These are phyloP conservation scores for Xylaria multiplex DNA, from an alignment of 2,329 filamentous ascomycete genomes.

Conservation along the genomic window DNA sequence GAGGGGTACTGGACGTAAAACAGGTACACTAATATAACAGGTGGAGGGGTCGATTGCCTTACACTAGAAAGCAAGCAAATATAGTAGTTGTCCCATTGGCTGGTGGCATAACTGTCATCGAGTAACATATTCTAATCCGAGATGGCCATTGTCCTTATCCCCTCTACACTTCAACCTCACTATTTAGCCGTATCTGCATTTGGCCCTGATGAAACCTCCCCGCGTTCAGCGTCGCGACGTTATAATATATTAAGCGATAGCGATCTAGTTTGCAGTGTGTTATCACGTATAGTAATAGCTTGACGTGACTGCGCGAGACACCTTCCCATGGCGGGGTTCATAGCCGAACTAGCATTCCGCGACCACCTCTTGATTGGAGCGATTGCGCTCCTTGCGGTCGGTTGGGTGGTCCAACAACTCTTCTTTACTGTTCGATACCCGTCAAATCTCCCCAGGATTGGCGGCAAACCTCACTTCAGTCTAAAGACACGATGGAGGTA, in stretches of 20 bases:
- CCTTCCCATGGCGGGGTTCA: constrained; percentile 5
- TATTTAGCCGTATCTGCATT: background rate
- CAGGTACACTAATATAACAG: too few relatives aligned
- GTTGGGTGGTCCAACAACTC: constrained; percentile 30
- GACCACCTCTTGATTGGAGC: constrained; percentile 18
- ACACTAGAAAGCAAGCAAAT: too few relatives aligned
- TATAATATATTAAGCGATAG: background rate
- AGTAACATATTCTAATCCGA: background rate
- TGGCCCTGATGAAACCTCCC: background rate
- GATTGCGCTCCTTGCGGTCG: constrained; percentile 15
- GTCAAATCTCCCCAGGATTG: constrained; percentile 36
- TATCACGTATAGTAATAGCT: too few relatives aligned
- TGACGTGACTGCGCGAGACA: background rate
- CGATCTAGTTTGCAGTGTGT: background rate
- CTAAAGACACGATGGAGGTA: constrained; percentile 35
- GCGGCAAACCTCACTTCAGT: constrained; percentile 34
- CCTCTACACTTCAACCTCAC: background rate
- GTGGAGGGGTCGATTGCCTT: too few relatives aligned
- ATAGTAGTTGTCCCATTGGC: too few relatives aligned
- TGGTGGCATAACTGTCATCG: background rate
- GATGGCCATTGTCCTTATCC: background rate
- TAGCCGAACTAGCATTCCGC: constrained; percentile 6
- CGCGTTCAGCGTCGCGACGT: background rate
- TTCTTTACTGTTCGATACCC: constrained; percentile 40
- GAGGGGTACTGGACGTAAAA: too few relatives aligned